Percentiles rank a stretch among this genome's conserved stretches.
Evolutionary conservation across 2,329 filamentous ascomycete species (phyloP).

Genomic region (Fusarium sp.): DNA sequence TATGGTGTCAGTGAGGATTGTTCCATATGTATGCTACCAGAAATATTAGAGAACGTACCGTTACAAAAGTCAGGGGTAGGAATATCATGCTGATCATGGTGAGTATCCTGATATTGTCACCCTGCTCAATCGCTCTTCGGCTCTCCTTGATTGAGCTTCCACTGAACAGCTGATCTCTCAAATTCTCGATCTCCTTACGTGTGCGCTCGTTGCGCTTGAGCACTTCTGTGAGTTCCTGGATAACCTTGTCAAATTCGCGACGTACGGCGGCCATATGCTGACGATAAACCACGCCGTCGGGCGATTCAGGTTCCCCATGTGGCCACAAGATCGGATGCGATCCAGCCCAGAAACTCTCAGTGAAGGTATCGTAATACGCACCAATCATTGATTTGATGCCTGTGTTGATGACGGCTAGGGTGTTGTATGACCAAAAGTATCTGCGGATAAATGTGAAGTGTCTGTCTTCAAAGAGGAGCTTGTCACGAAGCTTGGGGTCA

Average conservation of each 20-base stretch:
- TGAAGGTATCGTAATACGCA: conserved; percentile 67
- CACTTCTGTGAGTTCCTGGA: conserved; percentile 60
- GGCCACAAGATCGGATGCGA: conserved; percentile 67
- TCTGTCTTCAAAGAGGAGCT: conserved; percentile 69
- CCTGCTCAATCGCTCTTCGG: conserved; percentile 70
- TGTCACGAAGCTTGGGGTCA: conserved; percentile 64
- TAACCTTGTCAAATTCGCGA: conserved; percentile 62
- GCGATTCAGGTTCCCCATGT: conserved; percentile 57
- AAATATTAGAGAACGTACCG: conserved; percentile 49
- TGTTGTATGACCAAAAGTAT: conserved; percentile 73
- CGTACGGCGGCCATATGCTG: conserved; percentile 59
- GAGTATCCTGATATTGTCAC: conserved; percentile 69
- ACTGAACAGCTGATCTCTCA: conserved; percentile 71
- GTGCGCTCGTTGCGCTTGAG: conserved; percentile 64
- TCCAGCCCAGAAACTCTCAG: conserved; percentile 68
- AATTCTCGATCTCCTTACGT: conserved; percentile 64
- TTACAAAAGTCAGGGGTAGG: conserved; percentile 70
- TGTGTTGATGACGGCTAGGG: conserved; percentile 68
- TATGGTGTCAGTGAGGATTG: background rate
- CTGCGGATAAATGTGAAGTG: conserved; percentile 70
- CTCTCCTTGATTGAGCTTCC: conserved; percentile 72
- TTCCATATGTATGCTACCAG: background rate
- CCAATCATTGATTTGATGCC: conserved; percentile 68
- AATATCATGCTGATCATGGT: conserved; percentile 72
- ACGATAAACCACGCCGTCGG: conserved; percentile 60